Evolutionary conservation across 2,329 filamentous ascomycete genomes (phyloP), one percentile per base, ranked within the genome.

Genomic region (Talaromyces sp.): DNA sequence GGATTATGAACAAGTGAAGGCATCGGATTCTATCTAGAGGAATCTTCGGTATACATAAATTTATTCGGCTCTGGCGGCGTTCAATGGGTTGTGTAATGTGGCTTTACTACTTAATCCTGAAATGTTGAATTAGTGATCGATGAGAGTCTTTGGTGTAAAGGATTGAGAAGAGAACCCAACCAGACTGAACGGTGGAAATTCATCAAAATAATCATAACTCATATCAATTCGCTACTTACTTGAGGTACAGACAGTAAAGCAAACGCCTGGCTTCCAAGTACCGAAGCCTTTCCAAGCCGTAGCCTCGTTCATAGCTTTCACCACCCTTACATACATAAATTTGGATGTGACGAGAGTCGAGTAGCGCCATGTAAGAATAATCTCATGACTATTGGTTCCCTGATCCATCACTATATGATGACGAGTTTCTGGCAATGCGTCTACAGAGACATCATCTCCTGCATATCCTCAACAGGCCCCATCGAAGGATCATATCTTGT

Each of bases 361-460:
- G 24, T 50, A 16, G 8, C 27, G 3, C 22, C 22, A 6, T 27
- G 22, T 50, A 27, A 52, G 24, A 33, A 14, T 13, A 52, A 33
- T 3, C 3, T 10, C 22, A 31, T 50, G 47, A 27, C 14, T 33
- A 31, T 33, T 8, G 8, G 7, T 33, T 22, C 11, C 9, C 8
- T 6, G 14, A 13, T 6, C 27, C 27, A 31, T 31, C 33, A 39
- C 24, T 22, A 8, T 7, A 41, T 27, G 0, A 45, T 7, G 16
- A 45, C 19, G 6, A 58, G 13, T 41, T 16, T 11, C 49, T 22
- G n/a, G 8, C 11, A 31, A 39, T 8, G 10, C n/a, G 14, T 31
- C 27, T 52, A 63, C 13, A 63, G 19, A 10, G 61, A 58, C 61
- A 47, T 57, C 61, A 63, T 63, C 10, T 63, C 61, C 24, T 58